Percentiles rank a stretch among this genome's conserved stretches.
phyloP scores from a whole-genome alignment of 2,329 filamentous ascomycete genomes.

The Metarhizium anisopliae region DNA sequence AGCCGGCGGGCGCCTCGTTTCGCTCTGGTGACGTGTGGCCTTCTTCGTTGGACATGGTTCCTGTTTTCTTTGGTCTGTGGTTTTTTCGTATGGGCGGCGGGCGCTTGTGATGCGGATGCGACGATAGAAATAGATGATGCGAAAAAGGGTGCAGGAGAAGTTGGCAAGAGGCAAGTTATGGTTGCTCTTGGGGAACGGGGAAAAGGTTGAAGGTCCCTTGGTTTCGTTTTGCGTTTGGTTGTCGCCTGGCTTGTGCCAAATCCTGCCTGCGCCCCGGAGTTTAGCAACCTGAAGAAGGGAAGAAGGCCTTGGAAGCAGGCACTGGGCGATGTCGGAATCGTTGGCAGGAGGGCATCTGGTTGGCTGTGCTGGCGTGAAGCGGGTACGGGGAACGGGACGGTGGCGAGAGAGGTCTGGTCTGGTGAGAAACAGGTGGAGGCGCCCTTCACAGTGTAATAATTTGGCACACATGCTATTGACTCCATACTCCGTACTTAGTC shows the following conservation, averaged over 20 bases:
- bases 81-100: background rate
- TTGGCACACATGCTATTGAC: too few species aligned
- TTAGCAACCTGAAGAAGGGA: slow-evolving; percentile 1
- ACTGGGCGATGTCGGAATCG: slow-evolving; percentile 1
- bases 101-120: background rate
- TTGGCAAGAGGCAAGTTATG: background rate
- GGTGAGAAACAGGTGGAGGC: too few species aligned
- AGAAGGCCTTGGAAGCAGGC: background rate
- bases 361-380: slow-evolving; percentile 7
- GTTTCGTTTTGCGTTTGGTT: background rate
- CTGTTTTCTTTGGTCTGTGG: background rate
- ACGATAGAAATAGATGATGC: background rate
- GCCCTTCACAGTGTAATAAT: too few species aligned
- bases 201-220: too few species aligned
- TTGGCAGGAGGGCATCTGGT: slow-evolving; percentile 15
- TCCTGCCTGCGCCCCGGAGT: background rate
- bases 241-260: background rate
- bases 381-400: too few species aligned
- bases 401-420: too few species aligned
- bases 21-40: slow-evolving; percentile 39
- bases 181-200: background rate
- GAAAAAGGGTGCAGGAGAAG: background rate
- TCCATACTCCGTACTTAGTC: too few species aligned
- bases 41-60: slow-evolving; percentile 34
- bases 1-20: slow-evolving; percentile 35